Evolutionary conservation across 2,329 filamentous ascomycete genomes (phyloP), one percentile per base, ranked within the genome.

Genomic region (Ophiognomonia clavigignenti-juglandacearum): DNA sequence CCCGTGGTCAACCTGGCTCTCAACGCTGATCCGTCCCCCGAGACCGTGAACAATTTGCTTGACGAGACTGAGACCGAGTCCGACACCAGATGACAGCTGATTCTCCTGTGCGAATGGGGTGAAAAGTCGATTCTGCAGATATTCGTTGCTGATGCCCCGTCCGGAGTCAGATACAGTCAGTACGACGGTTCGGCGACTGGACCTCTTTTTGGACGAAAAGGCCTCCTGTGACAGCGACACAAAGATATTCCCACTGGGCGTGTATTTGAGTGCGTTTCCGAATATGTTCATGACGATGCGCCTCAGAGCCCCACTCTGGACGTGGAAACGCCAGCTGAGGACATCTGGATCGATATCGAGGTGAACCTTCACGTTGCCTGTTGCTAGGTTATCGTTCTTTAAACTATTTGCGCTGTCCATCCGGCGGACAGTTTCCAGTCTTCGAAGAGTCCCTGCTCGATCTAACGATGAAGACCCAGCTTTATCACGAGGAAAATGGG

Each of bases 21-120:
- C 68, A n/a, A 87, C 71, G 2, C 74, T 67, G 34, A 88, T 77
- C 1, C 68, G 69, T 0, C 83, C 83, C 20, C 73, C 71, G 0
- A 87, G 65, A 6, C 76, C 72, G n/a, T 72, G 69, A 1, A 82
- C 74, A 6, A 87, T 77, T 43, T 70, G 66, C 16, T 75, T 73
- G 4, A 87, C 83, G 8, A 88, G 77, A 34, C 78, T 82, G 22
- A 88, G 62, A 0, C 85, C 84, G 0, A 88, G 66, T 0, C 83
- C 83, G 0, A 78, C 77, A 0, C 84, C 83, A 0, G 77, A 72
- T 0, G 75, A 69, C 1, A 87, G 60, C 0, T 69, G 63, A 40
- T 85, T 73, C 55, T 87, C 84, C 52, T 88, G 84, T 0, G 71
- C 63, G 51, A 86, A 86, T 0, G 82, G 79, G 0, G 74, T 77